These are phyloP conservation scores for Eimeria falciformis DNA, from an alignment of 169 alveolate genomes.

Conservation along the genomic window DNA sequence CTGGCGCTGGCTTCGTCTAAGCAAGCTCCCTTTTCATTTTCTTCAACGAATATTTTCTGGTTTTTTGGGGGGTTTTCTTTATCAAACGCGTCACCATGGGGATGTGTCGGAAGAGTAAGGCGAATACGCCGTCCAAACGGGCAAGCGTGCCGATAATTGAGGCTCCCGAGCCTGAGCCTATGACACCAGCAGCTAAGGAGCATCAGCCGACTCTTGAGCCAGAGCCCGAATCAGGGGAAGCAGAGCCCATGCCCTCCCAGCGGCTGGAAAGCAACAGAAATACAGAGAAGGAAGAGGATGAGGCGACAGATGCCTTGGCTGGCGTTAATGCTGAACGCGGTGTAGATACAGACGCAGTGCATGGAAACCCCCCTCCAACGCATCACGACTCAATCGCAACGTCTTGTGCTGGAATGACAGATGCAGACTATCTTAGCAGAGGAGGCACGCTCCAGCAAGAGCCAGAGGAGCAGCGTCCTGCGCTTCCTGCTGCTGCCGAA, in stretches of 20 bases:
- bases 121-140: constrained; percentile 10
- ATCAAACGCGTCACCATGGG: constrained; percentile 19
- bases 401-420: constrained; percentile 25
- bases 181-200: background rate
- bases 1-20: no score
- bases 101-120: constrained; percentile 10
- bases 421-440: constrained; percentile 1
- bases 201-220: background rate
- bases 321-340: background rate
- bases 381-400: background rate
- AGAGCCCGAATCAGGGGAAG: background rate
- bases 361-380: background rate
- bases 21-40: no score
- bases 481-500: background rate
- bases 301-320: background rate
- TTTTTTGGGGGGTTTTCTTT: no score
- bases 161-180: background rate
- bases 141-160: background rate
- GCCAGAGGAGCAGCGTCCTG: background rate
- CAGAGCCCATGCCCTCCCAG: background rate
- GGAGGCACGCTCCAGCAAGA: background rate
- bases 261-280: background rate
- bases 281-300: background rate
- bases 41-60: no score
- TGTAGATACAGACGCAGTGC: background rate